phyloP scores from a whole-genome alignment of 1,284 basidiomycete species.

The Cutaneotrichosporon cyanovorans region DNA sequence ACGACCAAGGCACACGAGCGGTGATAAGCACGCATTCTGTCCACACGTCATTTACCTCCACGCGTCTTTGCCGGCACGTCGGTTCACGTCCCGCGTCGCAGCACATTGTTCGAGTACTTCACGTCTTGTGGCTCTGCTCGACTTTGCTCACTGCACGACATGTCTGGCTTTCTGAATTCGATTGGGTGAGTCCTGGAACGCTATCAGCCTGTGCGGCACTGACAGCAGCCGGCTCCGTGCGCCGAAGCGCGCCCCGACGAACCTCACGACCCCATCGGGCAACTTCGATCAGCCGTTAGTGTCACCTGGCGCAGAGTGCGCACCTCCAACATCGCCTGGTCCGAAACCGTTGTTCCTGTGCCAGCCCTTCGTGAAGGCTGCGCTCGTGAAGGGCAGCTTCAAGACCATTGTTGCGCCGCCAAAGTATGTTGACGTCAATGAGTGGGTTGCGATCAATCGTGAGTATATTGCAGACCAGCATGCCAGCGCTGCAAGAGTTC shows the following conservation, averaged over 20 bases:
- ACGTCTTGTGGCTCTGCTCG: neutral
- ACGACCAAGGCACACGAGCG: neutral
- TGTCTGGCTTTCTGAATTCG: constrained; percentile 44
- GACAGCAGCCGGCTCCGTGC: constrained; percentile 39
- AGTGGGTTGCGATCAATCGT: constrained; percentile 98
- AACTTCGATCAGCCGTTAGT: constrained; percentile 35
- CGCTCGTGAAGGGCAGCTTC: constrained; percentile 95
- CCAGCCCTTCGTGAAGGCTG: constrained; percentile 91
- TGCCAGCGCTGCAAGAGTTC: neutral
- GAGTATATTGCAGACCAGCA: constrained; percentile 46
- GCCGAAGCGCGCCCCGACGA: constrained; percentile 31
- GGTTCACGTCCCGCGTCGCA: neutral
- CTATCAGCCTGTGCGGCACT: neutral
- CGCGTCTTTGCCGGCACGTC: neutral
- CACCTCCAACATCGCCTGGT: constrained; percentile 15
- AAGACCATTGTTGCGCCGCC: constrained; percentile 97
- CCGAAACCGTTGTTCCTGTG: constrained; percentile 71
- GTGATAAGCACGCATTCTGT: neutral
- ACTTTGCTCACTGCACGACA: constrained; percentile 7
- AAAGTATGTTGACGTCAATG: constrained; percentile 94
- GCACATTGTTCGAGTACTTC: too few relatives aligned
- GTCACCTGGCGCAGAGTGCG: constrained; percentile 30
- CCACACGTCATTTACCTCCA: neutral
- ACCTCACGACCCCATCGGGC: constrained; percentile 18
- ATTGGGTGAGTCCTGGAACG: constrained; percentile 30